Evolutionary conservation across 441 rosid species (phyloP).

Genomic region (Melastoma candidum): DNA sequence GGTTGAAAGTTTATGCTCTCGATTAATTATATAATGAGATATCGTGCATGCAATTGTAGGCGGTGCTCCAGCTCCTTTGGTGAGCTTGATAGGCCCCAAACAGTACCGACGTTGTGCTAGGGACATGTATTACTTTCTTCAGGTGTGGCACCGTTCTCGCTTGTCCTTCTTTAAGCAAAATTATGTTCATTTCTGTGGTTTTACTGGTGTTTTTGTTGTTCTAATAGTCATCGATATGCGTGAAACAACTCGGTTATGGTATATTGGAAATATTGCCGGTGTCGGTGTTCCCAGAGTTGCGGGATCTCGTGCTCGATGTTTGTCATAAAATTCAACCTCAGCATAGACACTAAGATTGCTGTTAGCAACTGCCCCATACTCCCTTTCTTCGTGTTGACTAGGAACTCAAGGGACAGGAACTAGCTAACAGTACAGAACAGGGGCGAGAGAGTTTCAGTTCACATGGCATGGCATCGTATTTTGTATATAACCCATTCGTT

Average conservation of each 20-base stretch:
- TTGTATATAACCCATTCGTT: no score
- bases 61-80: slow-evolving; percentile 86
- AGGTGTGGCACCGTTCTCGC: slow-evolving; percentile 30
- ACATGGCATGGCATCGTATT: no score
- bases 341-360: not conserved
- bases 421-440: no score
- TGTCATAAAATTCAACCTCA: slow-evolving; percentile 29
- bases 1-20: no score
- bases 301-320: slow-evolving; percentile 47
- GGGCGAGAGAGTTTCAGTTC: no score
- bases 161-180: not conserved
- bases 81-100: slow-evolving; percentile 77
- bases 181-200: not conserved
- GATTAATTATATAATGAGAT: no score
- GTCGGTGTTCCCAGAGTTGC: slow-evolving; percentile 76
- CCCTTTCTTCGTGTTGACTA: no score
- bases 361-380: no score
- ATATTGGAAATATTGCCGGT: slow-evolving; percentile 53
- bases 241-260: slow-evolving; percentile 71
- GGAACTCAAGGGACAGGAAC: no score
- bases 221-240: slow-evolving; percentile 58
- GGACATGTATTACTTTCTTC: slow-evolving; percentile 90
- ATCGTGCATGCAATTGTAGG: slow-evolving; percentile 25
- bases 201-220: not conserved
- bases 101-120: slow-evolving; percentile 91